phyloP scores from a whole-genome alignment of 495 filamentous ascomycete genomes.

The Hypoxylon fragiforme region DNA sequence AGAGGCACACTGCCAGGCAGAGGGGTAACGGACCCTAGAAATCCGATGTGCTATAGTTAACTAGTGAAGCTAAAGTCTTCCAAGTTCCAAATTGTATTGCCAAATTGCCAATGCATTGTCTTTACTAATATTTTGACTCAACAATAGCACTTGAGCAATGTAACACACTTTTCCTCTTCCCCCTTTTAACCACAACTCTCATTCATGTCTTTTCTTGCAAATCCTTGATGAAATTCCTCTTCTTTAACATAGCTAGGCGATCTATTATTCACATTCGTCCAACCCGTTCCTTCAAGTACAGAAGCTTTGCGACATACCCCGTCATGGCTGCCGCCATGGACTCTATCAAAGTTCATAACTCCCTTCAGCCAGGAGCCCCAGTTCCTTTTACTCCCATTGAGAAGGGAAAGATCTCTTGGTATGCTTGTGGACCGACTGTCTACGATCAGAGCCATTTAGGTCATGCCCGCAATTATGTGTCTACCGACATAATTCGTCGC shows the following conservation, averaged over 20 bases:
- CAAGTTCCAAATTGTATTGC: too few species aligned
- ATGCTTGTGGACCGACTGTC: constrained; percentile 89
- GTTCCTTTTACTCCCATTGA: constrained; percentile 77
- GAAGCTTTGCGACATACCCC: constrained; percentile 34
- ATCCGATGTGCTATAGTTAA: neutral
- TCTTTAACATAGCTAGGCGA: constrained; percentile 22
- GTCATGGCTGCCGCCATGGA: constrained; percentile 54
- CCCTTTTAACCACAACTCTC: too few species aligned
- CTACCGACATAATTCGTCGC: constrained; percentile 87
- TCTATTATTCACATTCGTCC: constrained; percentile 5
- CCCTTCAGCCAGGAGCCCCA: constrained; percentile 68
- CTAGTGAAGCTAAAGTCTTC: too few species aligned
- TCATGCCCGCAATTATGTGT: constrained; percentile 92
- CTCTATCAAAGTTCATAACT: constrained; percentile 72
- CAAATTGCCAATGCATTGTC: too few species aligned
- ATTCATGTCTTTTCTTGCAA: constrained; percentile 3
- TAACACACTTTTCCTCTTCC: constrained; percentile 8
- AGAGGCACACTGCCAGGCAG: too few species aligned
- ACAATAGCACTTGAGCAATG: too few species aligned
- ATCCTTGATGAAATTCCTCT: constrained; percentile 38
- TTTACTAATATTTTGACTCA: too few species aligned
- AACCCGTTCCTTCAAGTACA: constrained; percentile 25
- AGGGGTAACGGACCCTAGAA: constrained; percentile 5
- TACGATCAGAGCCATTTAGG: constrained; percentile 91
- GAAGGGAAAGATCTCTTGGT: constrained; percentile 78